Base-by-base conservation (phyloP, 306 rosid genomes). In the Prunus padus region DNA sequence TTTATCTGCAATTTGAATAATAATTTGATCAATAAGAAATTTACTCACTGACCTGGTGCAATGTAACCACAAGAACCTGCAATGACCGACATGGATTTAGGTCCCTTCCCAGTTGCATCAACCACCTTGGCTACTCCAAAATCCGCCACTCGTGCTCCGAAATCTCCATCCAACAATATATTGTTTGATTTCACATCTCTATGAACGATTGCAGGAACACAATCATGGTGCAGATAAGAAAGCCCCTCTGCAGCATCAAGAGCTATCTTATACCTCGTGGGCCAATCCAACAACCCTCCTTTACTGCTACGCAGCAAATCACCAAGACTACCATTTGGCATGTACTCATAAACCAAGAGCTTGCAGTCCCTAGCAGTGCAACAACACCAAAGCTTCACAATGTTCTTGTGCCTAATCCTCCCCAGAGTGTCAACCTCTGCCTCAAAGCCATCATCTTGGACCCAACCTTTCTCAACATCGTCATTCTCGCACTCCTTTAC, bases 31-130 rank as follows among this genome's bases (percentile, higher is more conserved):
- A 10, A 18, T 42, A 12, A 54, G 30, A 55, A 75, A 11, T 23
- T 52, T 3, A 6, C 26, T 23, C 13, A 52, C 90, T 63, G 79
- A 94, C 98, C 98, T 84, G 98, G 97, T 63, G 98, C 98, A 59
- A 94, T 94, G 84, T 94, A 94, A 19, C 98, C 98, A 74, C 96
- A 92, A 45, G 98, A 94, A 23, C 98, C 98, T 3, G 97, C 96
- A 23, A 94, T 89, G 71, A 86, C 84, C 0, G 98, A 92, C 97
- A 90, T 94, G 77, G 98, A 86, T 79, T 89, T 86, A n/a, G 81
- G 83, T 49, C 89, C 93, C 81, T 83, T 84, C 4, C 82, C 86
- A 0, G 84, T 67, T 42, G 83, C 65, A 70, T 94, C 98, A 1
- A 94, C 89, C 2, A 68, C 92, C 92, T 85, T 88, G 46, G 98